These are phyloP conservation scores for Reticulascus tulasneorum DNA, from an alignment of 2,329 filamentous ascomycete genomes.

Conservation along the genomic window DNA sequence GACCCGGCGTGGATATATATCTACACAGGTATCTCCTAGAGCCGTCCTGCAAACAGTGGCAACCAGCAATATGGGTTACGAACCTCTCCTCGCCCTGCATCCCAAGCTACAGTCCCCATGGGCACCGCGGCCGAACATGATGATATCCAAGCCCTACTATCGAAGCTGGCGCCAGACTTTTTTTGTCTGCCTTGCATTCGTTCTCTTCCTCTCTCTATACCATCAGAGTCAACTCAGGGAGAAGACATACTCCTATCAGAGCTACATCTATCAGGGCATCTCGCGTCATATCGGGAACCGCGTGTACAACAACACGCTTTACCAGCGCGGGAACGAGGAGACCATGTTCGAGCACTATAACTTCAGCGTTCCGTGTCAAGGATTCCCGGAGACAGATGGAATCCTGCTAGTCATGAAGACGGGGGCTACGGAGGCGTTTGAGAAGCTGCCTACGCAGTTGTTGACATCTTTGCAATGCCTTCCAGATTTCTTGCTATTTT, in stretches of 20 bases:
- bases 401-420: conserved; percentile 56
- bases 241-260: too few relatives aligned
- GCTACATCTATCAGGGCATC: conserved; percentile 3
- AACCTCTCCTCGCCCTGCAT: too few relatives aligned
- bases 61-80: too few relatives aligned
- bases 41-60: too few relatives aligned
- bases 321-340: conserved; percentile 29
- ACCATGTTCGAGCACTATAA: conserved; percentile 30
- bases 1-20: too few relatives aligned
- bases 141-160: too few relatives aligned
- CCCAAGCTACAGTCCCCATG: too few relatives aligned
- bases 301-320: conserved; percentile 36
- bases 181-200: not conserved
- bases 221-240: too few relatives aligned
- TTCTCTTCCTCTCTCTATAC: not conserved
- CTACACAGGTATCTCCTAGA: too few relatives aligned
- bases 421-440: conserved; percentile 51
- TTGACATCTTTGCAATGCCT: conserved; percentile 50
- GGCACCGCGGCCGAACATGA: too few relatives aligned
- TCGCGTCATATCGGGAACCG: conserved; percentile 2
- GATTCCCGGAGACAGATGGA: conserved; percentile 36
- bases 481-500: conserved; percentile 54
- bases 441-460: conserved; percentile 52
- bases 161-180: not conserved
- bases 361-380: conserved; percentile 32